Base-by-base conservation (phyloP, 768 basidiomycete genomes). In the Phanerodontia chrysosporium region DNA sequence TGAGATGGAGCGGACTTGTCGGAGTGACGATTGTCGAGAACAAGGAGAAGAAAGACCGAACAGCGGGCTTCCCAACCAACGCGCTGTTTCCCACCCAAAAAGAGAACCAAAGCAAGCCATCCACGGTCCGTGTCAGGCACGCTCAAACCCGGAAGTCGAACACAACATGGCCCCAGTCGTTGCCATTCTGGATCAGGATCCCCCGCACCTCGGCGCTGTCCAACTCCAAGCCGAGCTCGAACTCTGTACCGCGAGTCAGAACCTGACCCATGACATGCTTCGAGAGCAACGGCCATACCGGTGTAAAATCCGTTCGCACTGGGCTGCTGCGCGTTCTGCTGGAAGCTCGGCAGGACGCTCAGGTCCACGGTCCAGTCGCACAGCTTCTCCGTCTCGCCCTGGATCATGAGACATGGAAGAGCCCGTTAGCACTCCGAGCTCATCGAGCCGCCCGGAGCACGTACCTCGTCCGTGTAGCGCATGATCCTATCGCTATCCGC, bases 291-390 rank as follows among this genome's bases (percentile, higher is more conserved):
- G 39, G 46, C 68, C 80, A 60, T 63, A 87, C 89, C 90, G 52
- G 89, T 90, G 67, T 90, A 94, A 73, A 92, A 93, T 9, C 90
- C 90, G 51, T 77, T 76, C 39, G 75, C 69, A 45, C 80, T 77
- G 10, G 83, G 78, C 58, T 76, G 66, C n/a, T 73, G 74, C 51
- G 87, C 86, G 63, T 87, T 86, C 61, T 85, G 83, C 68, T 82
- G 86, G 77, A 92, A 93, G 51, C 83, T 84, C 39, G 92, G 92
- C 54, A 94, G 73, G 25, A 86, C 80, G 45, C 83, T 83, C 52
- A 94, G 78, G 71, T 94, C 87, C 32, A 94, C 91, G 10, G 88
- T 92, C 92, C 92, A 94, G 73, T 89, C 87, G 75, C 89, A 91
- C 49, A 91, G 73, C 68, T 91, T 89, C 60, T 69, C 74, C 3